Evolutionary conservation across 2,329 filamentous ascomycete genomes (phyloP).

Genomic region (Ceratocystis ficicola): DNA sequence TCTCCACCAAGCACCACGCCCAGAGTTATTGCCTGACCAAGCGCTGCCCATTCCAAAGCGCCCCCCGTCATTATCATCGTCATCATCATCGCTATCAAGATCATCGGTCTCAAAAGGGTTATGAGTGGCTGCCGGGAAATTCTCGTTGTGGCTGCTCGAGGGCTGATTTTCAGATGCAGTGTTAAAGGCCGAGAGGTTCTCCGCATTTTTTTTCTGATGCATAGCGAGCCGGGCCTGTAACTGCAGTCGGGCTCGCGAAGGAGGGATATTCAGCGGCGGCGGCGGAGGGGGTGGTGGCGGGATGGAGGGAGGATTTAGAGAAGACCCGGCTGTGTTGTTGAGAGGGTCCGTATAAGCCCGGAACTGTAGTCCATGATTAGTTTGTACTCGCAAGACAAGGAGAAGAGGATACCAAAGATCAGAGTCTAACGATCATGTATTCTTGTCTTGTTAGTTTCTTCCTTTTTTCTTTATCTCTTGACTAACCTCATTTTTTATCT

Average conservation of each 20-base stretch:
- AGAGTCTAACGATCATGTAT: too few relatives aligned
- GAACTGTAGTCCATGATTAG: slow-evolving; percentile 35
- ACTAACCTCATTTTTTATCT: slow-evolving; percentile 56
- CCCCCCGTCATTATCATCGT: slow-evolving; percentile 33
- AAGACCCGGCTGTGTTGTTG: slow-evolving; percentile 35
- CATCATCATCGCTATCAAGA: slow-evolving; percentile 43
- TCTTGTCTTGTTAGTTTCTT: neutral
- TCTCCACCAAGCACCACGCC: slow-evolving; percentile 40
- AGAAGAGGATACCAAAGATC: neutral
- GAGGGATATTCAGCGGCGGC: slow-evolving; percentile 70
- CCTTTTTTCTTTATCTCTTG: neutral
- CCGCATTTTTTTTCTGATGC: slow-evolving; percentile 52
- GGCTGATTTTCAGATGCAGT: slow-evolving; percentile 29
- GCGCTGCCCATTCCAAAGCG: slow-evolving; percentile 25
- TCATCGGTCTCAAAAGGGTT: slow-evolving; percentile 45
- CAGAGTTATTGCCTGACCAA: slow-evolving; percentile 25
- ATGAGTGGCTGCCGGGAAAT: slow-evolving; percentile 29
- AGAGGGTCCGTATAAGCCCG: slow-evolving; percentile 47
- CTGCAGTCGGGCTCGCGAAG: slow-evolving; percentile 74
- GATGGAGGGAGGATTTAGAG: slow-evolving; percentile 46
- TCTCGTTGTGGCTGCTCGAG: neutral
- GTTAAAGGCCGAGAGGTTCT: slow-evolving; percentile 36
- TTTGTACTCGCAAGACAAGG: neutral
- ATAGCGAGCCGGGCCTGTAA: slow-evolving; percentile 77
- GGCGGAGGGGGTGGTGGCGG: slow-evolving; percentile 54